These are phyloP conservation scores for Lodderomyces margitis DNA, from an alignment of 1,139 yeast species.

Conservation along the genomic window DNA sequence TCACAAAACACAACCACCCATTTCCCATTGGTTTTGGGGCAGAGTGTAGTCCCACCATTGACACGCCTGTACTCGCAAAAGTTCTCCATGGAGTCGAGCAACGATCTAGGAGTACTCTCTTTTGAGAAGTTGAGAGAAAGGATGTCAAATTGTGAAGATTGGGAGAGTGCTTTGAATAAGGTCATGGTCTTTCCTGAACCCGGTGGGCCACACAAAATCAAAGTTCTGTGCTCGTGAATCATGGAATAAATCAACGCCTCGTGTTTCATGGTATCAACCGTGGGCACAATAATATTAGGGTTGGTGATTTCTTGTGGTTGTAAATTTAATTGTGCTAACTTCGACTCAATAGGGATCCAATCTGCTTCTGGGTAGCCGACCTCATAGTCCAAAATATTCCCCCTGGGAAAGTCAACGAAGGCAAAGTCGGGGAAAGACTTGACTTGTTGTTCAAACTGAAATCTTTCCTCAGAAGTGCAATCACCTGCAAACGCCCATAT, in stretches of 20 bases:
- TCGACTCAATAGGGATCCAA: conserved; percentile 47
- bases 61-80: conserved; percentile 62
- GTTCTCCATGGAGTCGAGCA: conserved; percentile 69
- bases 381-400: conserved; percentile 40
- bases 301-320: conserved; percentile 64
- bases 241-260: conserved; percentile 60
- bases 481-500: conserved; percentile 78
- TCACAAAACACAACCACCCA: conserved; percentile 89
- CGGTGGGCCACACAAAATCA: conserved; percentile 92
- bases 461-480: conserved; percentile 37
- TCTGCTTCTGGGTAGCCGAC: conserved; percentile 46
- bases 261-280: conserved; percentile 72
- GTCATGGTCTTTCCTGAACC: conserved; percentile 98
- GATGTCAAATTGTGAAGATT: conserved; percentile 56
- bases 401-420: conserved; percentile 15
- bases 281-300: conserved; percentile 72
- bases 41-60: conserved; percentile 49
- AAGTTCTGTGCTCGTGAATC: conserved; percentile 55
- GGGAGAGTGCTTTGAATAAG: conserved; percentile 64
- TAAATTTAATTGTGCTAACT: conserved; percentile 48
- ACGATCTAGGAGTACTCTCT: conserved; percentile 64
- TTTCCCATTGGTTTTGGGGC: conserved; percentile 63
- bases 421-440: conserved; percentile 19
- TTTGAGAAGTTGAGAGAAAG: conserved; percentile 80
- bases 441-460: conserved; percentile 35